Evolutionary conservation across 495 filamentous ascomycete genomes (phyloP).

Genomic region (Lasiosphaeris hirsuta): DNA sequence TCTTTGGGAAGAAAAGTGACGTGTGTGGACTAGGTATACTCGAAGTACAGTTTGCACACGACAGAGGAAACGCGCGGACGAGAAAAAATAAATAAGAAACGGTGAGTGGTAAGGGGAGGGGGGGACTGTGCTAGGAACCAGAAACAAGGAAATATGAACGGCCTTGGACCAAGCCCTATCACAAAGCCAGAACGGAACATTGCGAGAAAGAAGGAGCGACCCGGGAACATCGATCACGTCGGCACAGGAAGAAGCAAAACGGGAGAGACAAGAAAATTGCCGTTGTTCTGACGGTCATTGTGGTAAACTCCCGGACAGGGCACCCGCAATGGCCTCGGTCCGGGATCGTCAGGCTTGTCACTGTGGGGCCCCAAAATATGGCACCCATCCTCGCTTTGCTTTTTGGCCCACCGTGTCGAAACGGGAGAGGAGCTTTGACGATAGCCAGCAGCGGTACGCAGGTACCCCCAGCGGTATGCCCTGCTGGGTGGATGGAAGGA

Average conservation of each 20-base stretch:
- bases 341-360: slow-evolving; percentile 24
- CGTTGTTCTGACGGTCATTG: slow-evolving; percentile 19
- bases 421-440: slow-evolving; percentile 12
- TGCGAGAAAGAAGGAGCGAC: background rate
- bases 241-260: slow-evolving; percentile 10
- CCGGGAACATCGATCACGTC: slow-evolving; percentile 16
- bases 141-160: slow-evolving; percentile 22
- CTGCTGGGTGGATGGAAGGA: background rate
- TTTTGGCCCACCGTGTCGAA: slow-evolving; percentile 12
- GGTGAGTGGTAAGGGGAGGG: slow-evolving; percentile 2
- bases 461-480: background rate
- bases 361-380: slow-evolving; percentile 25
- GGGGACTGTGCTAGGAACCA: background rate
- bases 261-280: slow-evolving; percentile 13
- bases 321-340: slow-evolving; percentile 26
- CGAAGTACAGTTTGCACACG: slow-evolving; percentile 1
- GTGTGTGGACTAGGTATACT: slow-evolving; percentile 9
- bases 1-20: slow-evolving; percentile 27
- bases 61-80: background rate
- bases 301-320: slow-evolving; percentile 24
- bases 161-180: background rate
- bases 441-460: background rate
- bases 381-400: slow-evolving; percentile 9
- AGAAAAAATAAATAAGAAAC: background rate
- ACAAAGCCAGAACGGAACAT: background rate